Percentiles rank a stretch among this genome's conserved stretches.
phyloP scores from a whole-genome alignment of 306 rosid species.

The Quercus wislizeni region DNA sequence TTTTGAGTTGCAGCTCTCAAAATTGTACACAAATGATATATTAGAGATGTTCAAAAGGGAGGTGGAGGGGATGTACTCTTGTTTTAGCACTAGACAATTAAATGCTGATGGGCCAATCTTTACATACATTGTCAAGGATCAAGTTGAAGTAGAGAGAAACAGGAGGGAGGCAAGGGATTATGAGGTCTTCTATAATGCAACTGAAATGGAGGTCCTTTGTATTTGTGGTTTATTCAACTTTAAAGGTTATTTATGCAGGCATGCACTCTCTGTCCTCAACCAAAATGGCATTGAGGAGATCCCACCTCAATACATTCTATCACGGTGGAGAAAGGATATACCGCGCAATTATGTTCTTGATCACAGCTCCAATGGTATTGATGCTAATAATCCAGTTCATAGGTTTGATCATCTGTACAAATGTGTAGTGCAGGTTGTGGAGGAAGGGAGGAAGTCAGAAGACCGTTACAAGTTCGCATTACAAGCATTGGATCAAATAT shows the following conservation, averaged over 20 bases:
- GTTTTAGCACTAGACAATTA: slow-evolving; percentile 49
- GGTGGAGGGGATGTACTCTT: slow-evolving; percentile 59
- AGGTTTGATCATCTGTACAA: slow-evolving; percentile 57
- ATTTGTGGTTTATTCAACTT: slow-evolving; percentile 64
- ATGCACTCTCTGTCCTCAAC: slow-evolving; percentile 52
- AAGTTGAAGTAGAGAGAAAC: slow-evolving; percentile 45
- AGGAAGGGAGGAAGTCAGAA: slow-evolving; percentile 65
- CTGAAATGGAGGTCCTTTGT: slow-evolving; percentile 64
- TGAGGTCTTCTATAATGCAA: slow-evolving; percentile 59
- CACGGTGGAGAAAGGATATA: slow-evolving; percentile 71
- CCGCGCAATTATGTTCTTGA: slow-evolving; percentile 43
- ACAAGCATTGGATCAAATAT: slow-evolving; percentile 44
- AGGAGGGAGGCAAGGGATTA: slow-evolving; percentile 45
- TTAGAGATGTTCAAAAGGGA: slow-evolving; percentile 51
- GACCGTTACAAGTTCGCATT: slow-evolving; percentile 39
- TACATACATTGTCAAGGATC: slow-evolving; percentile 56
- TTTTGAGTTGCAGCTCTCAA: slow-evolving; percentile 61
- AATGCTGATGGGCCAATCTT: slow-evolving; percentile 49
- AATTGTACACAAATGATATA: slow-evolving; percentile 52
- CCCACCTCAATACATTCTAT: slow-evolving; percentile 53
- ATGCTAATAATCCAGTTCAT: slow-evolving; percentile 53
- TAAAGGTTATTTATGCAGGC: slow-evolving; percentile 72
- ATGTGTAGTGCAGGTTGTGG: slow-evolving; percentile 64
- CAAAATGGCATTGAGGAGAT: slow-evolving; percentile 65
- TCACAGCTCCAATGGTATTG: slow-evolving; percentile 42